A percentile compares a stretch with the other conserved stretches of the same genome.
Evolutionary conservation across 371 early-diverging fungal genomes (phyloP).

Genomic region (Blakeslea trispora): DNA sequence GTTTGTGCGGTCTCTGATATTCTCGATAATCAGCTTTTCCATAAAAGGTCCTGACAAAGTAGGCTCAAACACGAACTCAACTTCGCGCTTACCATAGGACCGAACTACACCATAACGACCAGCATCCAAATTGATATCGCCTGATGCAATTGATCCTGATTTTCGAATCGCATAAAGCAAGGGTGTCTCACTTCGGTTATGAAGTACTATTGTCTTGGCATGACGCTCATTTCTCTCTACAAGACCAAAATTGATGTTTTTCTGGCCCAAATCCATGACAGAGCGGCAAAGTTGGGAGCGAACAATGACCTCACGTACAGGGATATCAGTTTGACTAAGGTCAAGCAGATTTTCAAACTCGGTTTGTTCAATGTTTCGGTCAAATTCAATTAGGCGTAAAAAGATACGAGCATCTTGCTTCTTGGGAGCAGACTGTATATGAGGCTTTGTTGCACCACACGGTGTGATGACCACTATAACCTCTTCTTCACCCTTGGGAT

Average conservation of each 20-base stretch:
- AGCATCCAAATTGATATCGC: conserved; percentile 81
- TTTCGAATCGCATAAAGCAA: conserved; percentile 91
- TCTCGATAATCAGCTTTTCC: conserved; percentile 89
- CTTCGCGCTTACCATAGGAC: conserved; percentile 89
- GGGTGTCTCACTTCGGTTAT: conserved; percentile 90
- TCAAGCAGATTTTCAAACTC: conserved; percentile 74
- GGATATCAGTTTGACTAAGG: conserved; percentile 67
- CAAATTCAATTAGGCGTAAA: conserved; percentile 78
- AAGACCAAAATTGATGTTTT: conserved; percentile 94
- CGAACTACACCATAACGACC: conserved; percentile 88
- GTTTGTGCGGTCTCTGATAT: conserved; percentile 86
- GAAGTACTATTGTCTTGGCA: conserved; percentile 86
- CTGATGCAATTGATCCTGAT: conserved; percentile 94
- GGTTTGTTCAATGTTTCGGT: conserved; percentile 53
- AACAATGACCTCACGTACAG: conserved; percentile 92
- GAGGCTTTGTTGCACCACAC: conserved; percentile 50
- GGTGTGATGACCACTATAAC: conserved; percentile 84
- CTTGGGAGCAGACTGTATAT: conserved; percentile 73
- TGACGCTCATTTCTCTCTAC: conserved; percentile 88
- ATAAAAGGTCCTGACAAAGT: conserved; percentile 84
- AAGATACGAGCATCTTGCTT: conserved; percentile 84
- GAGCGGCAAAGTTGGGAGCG: conserved; percentile 84
- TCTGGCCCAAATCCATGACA: conserved; percentile 93
- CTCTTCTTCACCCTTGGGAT: conserved; percentile 68
- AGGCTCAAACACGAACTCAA: conserved; percentile 93